phyloP scores from a whole-genome alignment of 2,329 filamentous ascomycete species.

The Dothidotthia symphoricarpi region DNA sequence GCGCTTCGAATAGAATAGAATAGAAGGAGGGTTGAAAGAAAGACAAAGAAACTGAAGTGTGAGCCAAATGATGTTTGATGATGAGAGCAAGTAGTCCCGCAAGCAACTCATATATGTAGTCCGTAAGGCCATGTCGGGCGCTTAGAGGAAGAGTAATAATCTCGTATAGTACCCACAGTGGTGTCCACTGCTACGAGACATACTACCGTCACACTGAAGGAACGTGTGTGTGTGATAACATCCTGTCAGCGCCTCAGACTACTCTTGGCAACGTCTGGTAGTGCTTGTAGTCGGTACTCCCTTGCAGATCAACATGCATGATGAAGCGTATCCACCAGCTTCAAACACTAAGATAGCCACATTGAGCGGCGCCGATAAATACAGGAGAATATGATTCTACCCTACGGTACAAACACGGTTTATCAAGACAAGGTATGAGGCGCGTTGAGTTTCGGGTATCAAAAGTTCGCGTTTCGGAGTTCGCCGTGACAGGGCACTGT shows the following conservation, averaged over 20 bases:
- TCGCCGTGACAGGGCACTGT: constrained; percentile 15
- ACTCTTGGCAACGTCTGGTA: constrained; percentile 8
- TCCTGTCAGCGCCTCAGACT: constrained; percentile 12
- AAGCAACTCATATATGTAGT: constrained; percentile 17
- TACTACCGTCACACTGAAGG: constrained; percentile 11
- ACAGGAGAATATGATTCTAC: no score
- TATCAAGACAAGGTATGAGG: no score
- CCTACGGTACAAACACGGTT: no score
- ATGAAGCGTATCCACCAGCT: constrained; percentile 20
- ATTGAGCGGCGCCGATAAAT: background rate
- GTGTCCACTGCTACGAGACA: constrained; percentile 29
- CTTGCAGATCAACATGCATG: constrained; percentile 9
- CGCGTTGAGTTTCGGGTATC: constrained; percentile 17
- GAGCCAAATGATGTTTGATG: constrained; percentile 6
- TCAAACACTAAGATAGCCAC: constrained; percentile 15
- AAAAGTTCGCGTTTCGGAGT: constrained; percentile 26
- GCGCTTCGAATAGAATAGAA: constrained; percentile 28
- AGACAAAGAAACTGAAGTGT: constrained; percentile 11
- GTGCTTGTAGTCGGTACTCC: constrained; percentile 7
- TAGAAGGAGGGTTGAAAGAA: constrained; percentile 14
- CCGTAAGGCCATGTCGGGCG: background rate
- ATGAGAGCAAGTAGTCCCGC: constrained; percentile 1
- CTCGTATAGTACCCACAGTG: constrained; percentile 8
- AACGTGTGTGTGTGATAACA: constrained; percentile 6
- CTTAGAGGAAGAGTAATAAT: constrained; percentile 2